Conservation (phyloP, 73 alveolate species). For the Uronychia binucleata region DNA sequence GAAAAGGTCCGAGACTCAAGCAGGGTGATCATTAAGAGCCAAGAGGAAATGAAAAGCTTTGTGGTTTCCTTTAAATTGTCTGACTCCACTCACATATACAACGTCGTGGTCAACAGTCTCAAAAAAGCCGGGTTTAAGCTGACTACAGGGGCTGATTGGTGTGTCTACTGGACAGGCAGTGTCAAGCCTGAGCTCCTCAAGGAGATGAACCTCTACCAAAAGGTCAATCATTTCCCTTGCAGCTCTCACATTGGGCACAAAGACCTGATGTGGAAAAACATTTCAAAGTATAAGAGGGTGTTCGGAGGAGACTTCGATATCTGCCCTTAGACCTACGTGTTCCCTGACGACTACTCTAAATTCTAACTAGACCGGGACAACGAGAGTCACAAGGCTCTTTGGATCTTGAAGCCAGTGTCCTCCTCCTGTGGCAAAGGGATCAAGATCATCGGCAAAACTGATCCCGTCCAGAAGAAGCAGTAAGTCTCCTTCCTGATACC, state of each 20-base stretch:
- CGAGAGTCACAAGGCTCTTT: constrained; percentile 28
- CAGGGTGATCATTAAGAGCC: neutral
- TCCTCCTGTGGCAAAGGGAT: constrained; percentile 78
- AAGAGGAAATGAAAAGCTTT: neutral
- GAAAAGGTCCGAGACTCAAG: constrained; percentile 14
- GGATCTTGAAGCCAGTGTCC: constrained; percentile 75
- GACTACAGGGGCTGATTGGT: constrained; percentile 34
- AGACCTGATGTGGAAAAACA: constrained; percentile 87
- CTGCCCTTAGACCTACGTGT: constrained; percentile 19
- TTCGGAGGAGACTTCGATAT: constrained; percentile 26
- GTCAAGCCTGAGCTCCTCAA: constrained; percentile 43
- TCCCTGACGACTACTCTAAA: constrained; percentile 18
- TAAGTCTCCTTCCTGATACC: neutral
- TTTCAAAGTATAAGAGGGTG: constrained; percentile 63
- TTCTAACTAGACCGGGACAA: constrained; percentile 11
- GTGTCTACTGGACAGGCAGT: constrained; percentile 62
- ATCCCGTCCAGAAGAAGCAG: constrained; percentile 50
- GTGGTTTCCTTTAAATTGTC: constrained; percentile 25
- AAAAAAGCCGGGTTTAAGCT: constrained; percentile 73
- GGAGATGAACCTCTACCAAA: constrained; percentile 66
- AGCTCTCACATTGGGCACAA: constrained; percentile 88
- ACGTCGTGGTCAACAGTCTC: constrained; percentile 62
- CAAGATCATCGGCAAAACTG: constrained; percentile 18
- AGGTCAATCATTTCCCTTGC: constrained; percentile 92
- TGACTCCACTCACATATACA: constrained; percentile 39